Evolutionary conservation across 2,329 filamentous ascomycete genomes (phyloP), one percentile per base, ranked within the genome.

Genomic region (Pseudogymnoascus sp.): DNA sequence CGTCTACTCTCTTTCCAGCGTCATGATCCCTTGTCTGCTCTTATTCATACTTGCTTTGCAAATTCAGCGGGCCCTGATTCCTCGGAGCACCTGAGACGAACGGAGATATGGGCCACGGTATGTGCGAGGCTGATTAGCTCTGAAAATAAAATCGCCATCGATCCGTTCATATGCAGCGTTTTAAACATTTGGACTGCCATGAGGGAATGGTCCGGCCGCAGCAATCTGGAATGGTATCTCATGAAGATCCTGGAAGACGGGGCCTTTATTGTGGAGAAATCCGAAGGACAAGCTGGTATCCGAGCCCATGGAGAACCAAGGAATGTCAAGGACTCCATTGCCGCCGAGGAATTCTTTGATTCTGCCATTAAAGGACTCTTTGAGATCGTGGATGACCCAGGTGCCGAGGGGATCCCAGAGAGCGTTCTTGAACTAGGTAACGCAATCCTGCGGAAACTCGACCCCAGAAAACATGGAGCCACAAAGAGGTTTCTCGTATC

Each of bases 241-340:
- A 95, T 96, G 90, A 90, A 95, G 73, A 91, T 96, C 65, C 83
- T 99, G 33, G 91, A 96, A 76, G 90, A 96, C 70, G 95, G 95
- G 68, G 89, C 92, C 40, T 97, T 97, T 72, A 80, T 97, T 64
- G 81, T 97, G 69, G 92, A 96, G 72, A 88, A 89, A 72, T 87
- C 90, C 70, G 90, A 93, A 74, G 89, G 92, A 72, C 88, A 91
- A 70, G 83, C 89, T 66, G 84, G 87, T 37, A 86, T 87, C 65
- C 81, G 88, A 67, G 83, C 88, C 75, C 87, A 91, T 75, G 79
- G 90, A 42, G 87, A 88, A 63, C 82, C 87, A 66, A 89, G 90
- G 78, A 87, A 87, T 66, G 84, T 87, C 64, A 89, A 93, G 73
- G 89, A 95, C 72, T 90, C 90, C 66, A 87, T 90, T 69, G 88